phyloP scores from a whole-genome alignment of 192 early-diverging fungal species.

The Umbelopsis sp. region DNA sequence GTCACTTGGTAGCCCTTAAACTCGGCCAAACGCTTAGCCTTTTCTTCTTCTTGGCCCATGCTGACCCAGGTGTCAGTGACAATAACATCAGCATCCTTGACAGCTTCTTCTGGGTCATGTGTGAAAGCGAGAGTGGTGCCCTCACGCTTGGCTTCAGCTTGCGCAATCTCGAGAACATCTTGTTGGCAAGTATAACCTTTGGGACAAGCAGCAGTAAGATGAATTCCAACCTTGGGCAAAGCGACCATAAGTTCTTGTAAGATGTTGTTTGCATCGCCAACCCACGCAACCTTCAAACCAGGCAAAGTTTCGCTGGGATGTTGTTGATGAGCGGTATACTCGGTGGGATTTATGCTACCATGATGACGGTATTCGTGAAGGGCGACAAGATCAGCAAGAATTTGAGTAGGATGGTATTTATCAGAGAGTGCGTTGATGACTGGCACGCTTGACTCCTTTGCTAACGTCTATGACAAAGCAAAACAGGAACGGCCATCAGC shows the following conservation, averaged over 20 bases:
- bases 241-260: constrained; percentile 88
- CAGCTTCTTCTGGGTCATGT: constrained; percentile 74
- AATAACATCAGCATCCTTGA: constrained; percentile 83
- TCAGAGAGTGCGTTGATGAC: constrained; percentile 96
- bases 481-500: neutral
- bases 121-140: constrained; percentile 57
- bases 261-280: constrained; percentile 99
- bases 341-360: constrained; percentile 35
- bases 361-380: constrained; percentile 79
- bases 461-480: constrained; percentile 64
- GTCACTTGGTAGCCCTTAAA: constrained; percentile 93
- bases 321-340: constrained; percentile 47
- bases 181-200: constrained; percentile 75
- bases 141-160: constrained; percentile 59
- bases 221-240: constrained; percentile 86
- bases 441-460: constrained; percentile 86
- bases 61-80: constrained; percentile 98
- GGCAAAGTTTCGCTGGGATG: constrained; percentile 63
- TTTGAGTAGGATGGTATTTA: constrained; percentile 96
- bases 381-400: constrained; percentile 93
- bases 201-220: constrained; percentile 85
- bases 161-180: constrained; percentile 70
- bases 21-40: constrained; percentile 74
- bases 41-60: constrained; percentile 97
- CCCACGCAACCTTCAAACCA: constrained; percentile 90